These are phyloP conservation scores for Bipolaris cookei DNA, from an alignment of 2,329 filamentous ascomycete species.

Conservation along the genomic window DNA sequence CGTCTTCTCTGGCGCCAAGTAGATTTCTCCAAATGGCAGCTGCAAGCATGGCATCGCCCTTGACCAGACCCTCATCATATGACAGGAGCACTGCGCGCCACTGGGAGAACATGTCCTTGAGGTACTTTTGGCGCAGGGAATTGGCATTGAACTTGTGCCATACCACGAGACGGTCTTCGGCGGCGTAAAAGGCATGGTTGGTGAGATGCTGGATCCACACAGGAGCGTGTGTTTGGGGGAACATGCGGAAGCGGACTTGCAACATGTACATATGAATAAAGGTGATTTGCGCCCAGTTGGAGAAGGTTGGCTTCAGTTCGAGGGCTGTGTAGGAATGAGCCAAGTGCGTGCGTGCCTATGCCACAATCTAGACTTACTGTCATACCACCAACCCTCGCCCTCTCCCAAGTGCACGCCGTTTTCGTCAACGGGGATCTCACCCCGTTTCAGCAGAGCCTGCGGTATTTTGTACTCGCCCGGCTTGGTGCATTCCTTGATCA, in stretches of 20 bases:
- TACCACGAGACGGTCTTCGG: conserved; percentile 81
- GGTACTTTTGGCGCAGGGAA: conserved; percentile 64
- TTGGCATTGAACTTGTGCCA: conserved; percentile 71
- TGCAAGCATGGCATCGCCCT: conserved; percentile 77
- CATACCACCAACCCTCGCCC: conserved; percentile 80
- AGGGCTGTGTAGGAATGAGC: conserved; percentile 64
- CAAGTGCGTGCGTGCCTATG: not conserved
- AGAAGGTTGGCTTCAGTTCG: conserved; percentile 83
- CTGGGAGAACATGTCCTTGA: conserved; percentile 90
- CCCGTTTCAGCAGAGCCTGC: conserved; percentile 68
- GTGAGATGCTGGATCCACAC: conserved; percentile 89
- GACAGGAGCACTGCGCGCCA: conserved; percentile 87
- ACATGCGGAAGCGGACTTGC: conserved; percentile 79
- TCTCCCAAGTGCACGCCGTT: conserved; percentile 84
- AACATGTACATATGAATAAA: conserved; percentile 96
- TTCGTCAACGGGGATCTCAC: conserved; percentile 71
- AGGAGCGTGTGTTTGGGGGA: conserved; percentile 71
- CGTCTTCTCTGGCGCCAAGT: conserved; percentile 73
- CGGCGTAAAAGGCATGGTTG: conserved; percentile 93
- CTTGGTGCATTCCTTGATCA: conserved; percentile 76
- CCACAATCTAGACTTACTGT: conserved; percentile 61
- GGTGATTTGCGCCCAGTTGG: conserved; percentile 93
- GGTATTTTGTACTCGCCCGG: conserved; percentile 80
- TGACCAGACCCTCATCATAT: conserved; percentile 80
- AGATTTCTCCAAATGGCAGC: conserved; percentile 92